Evolutionary conservation across 1,139 yeast species (phyloP).

Genomic region (Saccharomyces hybrid): DNA sequence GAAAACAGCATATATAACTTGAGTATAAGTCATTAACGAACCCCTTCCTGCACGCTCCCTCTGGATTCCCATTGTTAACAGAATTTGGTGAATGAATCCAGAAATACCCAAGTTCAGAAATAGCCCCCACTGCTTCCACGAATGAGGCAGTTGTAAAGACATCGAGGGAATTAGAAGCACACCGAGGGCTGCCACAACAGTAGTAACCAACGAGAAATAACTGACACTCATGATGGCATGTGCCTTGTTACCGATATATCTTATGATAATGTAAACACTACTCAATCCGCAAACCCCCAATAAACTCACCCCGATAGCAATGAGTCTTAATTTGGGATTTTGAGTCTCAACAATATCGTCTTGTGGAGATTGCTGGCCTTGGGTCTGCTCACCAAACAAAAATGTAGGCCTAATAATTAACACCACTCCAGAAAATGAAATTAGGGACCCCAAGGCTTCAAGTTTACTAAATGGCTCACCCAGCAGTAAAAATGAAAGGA

Average conservation of each 20-base stretch:
- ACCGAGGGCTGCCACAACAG: slow-evolving; percentile 47
- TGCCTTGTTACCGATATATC: slow-evolving; percentile 68
- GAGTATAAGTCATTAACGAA: slow-evolving; percentile 65
- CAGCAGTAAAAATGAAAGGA: slow-evolving; percentile 60
- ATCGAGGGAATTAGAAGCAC: slow-evolving; percentile 52
- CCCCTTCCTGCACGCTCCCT: slow-evolving; percentile 75
- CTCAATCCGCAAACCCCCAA: slow-evolving; percentile 67
- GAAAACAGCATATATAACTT: slow-evolving; percentile 68
- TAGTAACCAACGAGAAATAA: slow-evolving; percentile 59
- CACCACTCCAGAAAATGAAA: slow-evolving; percentile 69
- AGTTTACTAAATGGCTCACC: slow-evolving; percentile 58
- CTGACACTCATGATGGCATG: slow-evolving; percentile 77
- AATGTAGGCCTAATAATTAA: slow-evolving; percentile 79
- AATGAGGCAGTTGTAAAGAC: slow-evolving; percentile 52
- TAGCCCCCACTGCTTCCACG: slow-evolving; percentile 54
- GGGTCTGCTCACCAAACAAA: slow-evolving; percentile 41
- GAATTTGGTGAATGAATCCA: slow-evolving; percentile 76
- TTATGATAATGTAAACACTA: slow-evolving; percentile 58
- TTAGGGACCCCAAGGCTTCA: slow-evolving; percentile 61
- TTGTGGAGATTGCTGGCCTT: background rate
- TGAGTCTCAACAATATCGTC: slow-evolving; percentile 29
- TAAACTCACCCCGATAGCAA: slow-evolving; percentile 60
- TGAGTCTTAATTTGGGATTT: slow-evolving; percentile 27
- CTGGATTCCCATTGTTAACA: slow-evolving; percentile 76
- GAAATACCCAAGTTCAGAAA: slow-evolving; percentile 57